Base-by-base conservation (phyloP, 2,329 filamentous ascomycete species). In the Helminthosporium solani region DNA sequence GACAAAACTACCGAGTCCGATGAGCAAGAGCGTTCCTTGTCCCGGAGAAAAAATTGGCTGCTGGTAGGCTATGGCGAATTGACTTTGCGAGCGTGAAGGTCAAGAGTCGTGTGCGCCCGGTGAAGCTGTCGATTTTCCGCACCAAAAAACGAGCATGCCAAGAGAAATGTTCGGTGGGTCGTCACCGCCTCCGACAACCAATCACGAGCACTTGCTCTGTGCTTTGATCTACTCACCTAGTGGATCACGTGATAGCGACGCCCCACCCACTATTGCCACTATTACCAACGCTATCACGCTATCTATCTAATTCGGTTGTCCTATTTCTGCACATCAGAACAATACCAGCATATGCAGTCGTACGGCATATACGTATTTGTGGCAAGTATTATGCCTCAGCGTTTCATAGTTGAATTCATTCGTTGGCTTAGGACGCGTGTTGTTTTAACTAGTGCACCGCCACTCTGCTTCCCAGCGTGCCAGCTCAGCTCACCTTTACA, bases 101-200 rank as follows among this genome's bases (percentile, higher is more conserved):
- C 12, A 8, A 28, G 51, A 52, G 56, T 62, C 58, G 61, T 66
- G 63, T 63, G 63, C 57, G 56, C 42, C 42, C 47, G 48, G 44
- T 40, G 53, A 56, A 58, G 53, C 50, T 57, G 52, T 54, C 51
- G 39, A 54, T 56, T 49, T 43, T 53, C 47, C 54, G 46, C 52
- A 52, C 42, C 50, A 40, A 50, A 49, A 53, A 51, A 48, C 49
- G 40, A 34, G 42, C n/a, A 21, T 15, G 51, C 47, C 50, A 58
- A 60, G 56, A 58, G 23, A 25, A 25, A 25, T 25, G 50, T 59
- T 56, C 56, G 47, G 40, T 42, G 31, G 47, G 38, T 40, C 44
- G 35, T 36, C 20, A 47, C 43, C 41, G 40, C 44, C 40, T 42
- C 25, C 12, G 25, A n/a, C 33, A 36, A 20, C 47, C 34, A 40